Conservation (phyloP, 345 rosid species). For the Sonneratia alba region DNA sequence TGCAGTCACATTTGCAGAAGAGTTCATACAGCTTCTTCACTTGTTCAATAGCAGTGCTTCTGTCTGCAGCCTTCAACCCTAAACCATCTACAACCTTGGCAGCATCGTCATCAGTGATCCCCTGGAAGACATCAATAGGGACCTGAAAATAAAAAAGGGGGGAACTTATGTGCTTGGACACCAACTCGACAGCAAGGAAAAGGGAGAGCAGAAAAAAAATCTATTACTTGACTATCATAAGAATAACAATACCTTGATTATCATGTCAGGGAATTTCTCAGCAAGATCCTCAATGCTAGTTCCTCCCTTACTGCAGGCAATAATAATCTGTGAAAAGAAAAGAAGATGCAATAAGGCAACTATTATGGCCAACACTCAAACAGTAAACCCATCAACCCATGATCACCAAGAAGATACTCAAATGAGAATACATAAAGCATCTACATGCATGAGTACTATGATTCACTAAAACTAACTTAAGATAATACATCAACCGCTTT, state of each 20-base stretch:
- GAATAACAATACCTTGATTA: constrained; percentile 59
- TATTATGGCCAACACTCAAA: background rate
- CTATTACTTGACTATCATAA: background rate
- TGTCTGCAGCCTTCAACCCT: constrained; percentile 72
- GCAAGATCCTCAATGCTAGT: constrained; percentile 99
- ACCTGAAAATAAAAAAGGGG: constrained; percentile 36
- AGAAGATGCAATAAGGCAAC: constrained; percentile 1
- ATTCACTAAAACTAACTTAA: too few species aligned
- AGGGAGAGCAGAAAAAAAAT: background rate
- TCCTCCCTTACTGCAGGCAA: constrained; percentile 93
- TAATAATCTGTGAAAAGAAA: constrained; percentile 55
- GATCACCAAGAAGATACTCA: background rate
- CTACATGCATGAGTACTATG: too few species aligned
- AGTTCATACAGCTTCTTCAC: constrained; percentile 93
- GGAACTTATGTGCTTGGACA: background rate
- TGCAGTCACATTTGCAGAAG: constrained; percentile 78
- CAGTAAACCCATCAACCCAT: background rate
- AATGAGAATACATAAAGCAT: too few species aligned
- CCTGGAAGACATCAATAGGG: constrained; percentile 84
- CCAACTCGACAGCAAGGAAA: background rate
- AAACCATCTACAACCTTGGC: constrained; percentile 94
- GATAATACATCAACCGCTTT: too few species aligned
- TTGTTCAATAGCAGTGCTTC: constrained; percentile 77
- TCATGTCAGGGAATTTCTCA: constrained; percentile 94
- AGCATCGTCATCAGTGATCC: constrained; percentile 97